Percentiles rank a stretch among this genome's conserved stretches.
Conservation (phyloP, 176 grass and related monocot species). For the Canna indica region DNA sequence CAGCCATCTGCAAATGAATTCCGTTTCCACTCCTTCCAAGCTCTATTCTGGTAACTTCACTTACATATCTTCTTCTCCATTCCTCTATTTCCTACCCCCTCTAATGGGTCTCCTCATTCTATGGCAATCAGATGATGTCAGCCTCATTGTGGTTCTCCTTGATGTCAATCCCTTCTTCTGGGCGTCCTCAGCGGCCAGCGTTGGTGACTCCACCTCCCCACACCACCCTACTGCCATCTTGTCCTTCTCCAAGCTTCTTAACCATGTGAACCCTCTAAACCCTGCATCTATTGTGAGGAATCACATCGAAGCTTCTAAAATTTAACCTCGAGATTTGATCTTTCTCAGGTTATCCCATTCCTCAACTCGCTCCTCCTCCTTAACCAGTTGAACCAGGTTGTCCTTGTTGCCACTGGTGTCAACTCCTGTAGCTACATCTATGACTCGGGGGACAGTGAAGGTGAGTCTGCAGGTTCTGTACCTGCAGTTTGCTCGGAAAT, state of each 20-base stretch:
- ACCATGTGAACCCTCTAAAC: constrained; percentile 32
- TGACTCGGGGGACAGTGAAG: constrained; percentile 35
- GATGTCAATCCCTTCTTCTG: constrained; percentile 95
- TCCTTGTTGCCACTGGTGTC: constrained; percentile 54
- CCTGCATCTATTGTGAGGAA: not conserved
- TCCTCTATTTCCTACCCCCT: not conserved
- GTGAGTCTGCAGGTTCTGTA: constrained; percentile 21
- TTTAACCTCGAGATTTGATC: not conserved
- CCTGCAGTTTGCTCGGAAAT: constrained; percentile 38
- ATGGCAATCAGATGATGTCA: constrained; percentile 57
- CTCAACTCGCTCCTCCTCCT: constrained; percentile 72
- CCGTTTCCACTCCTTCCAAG: constrained; percentile 35
- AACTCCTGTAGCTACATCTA: constrained; percentile 79
- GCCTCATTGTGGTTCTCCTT: constrained; percentile 61
- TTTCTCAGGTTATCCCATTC: constrained; percentile 66
- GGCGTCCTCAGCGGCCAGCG: constrained; percentile 27
- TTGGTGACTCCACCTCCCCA: not conserved
- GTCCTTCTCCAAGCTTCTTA: constrained; percentile 66
- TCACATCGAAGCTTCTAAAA: not conserved
- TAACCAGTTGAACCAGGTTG: constrained; percentile 74
- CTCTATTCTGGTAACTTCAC: constrained; percentile 48
- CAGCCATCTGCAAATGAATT: not conserved
- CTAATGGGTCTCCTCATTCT: not conserved
- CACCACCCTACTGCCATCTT: constrained; percentile 22
- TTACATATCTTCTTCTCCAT: not conserved